These are phyloP conservation scores for Myxozyma kluyveri DNA, from an alignment of 805 yeast species.

Conservation along the genomic window DNA sequence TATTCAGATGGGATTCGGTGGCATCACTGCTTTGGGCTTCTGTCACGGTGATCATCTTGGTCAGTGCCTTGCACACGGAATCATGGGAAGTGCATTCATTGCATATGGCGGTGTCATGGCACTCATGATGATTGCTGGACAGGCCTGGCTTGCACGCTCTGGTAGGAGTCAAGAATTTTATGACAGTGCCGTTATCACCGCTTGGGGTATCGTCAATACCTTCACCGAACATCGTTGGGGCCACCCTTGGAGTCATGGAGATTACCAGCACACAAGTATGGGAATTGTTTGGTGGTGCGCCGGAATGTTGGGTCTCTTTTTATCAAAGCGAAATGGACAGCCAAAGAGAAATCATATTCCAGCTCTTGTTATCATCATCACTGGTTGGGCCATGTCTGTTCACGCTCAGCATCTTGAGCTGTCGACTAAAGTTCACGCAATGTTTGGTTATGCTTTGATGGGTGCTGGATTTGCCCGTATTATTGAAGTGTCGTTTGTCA, in stretches of 20 bases:
- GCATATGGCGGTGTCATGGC: slow-evolving; percentile 71
- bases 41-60: slow-evolving; percentile 83
- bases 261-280: slow-evolving; percentile 81
- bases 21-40: slow-evolving; percentile 80
- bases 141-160: slow-evolving; percentile 46
- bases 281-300: slow-evolving; percentile 97
- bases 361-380: slow-evolving; percentile 73
- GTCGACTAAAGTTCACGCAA: slow-evolving; percentile 81
- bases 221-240: slow-evolving; percentile 98
- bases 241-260: slow-evolving; percentile 88
- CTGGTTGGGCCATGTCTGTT: slow-evolving; percentile 93
- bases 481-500: slow-evolving; percentile 73
- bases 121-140: slow-evolving; percentile 68
- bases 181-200: slow-evolving; percentile 75
- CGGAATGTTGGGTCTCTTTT: slow-evolving; percentile 77
- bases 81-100: slow-evolving; percentile 90
- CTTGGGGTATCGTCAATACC: slow-evolving; percentile 91
- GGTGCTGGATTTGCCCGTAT: slow-evolving; percentile 73
- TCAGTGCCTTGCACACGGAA: slow-evolving; percentile 95
- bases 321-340: slow-evolving; percentile 50
- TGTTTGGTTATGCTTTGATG: slow-evolving; percentile 82
- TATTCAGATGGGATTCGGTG: slow-evolving; percentile 76
- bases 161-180: slow-evolving; percentile 76
- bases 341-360: slow-evolving; percentile 74
- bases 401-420: slow-evolving; percentile 74